A percentile compares a stretch with the other conserved stretches of the same genome.
phyloP scores from a whole-genome alignment of 2,329 filamentous ascomycete genomes.

The Plenodomus biglobosus region DNA sequence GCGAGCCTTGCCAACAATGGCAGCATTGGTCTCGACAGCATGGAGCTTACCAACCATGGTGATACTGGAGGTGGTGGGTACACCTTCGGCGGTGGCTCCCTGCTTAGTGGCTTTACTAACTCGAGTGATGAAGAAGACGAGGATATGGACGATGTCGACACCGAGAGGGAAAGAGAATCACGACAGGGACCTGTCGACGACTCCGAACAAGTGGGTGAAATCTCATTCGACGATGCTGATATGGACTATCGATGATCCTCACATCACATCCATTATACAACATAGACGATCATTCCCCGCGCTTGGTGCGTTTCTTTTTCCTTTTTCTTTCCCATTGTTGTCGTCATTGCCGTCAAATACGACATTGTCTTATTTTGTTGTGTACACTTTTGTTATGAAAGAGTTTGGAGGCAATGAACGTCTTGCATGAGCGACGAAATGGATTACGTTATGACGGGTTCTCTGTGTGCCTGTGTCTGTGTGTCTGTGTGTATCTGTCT shows the following conservation, averaged over 20 bases:
- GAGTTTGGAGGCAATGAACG: background rate
- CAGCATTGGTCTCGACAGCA: constrained; percentile 56
- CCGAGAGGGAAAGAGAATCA: constrained; percentile 59
- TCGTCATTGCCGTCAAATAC: constrained; percentile 10
- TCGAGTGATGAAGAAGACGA: constrained; percentile 96
- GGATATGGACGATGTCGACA: constrained; percentile 82
- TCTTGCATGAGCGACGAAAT: background rate
- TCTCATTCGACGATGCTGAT: constrained; percentile 63
- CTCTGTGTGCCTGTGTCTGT: no score
- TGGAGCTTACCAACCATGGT: constrained; percentile 66
- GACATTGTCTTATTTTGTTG: constrained; percentile 8
- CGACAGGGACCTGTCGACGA: constrained; percentile 52
- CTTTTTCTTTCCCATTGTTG: no score
- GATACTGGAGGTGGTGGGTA: constrained; percentile 74
- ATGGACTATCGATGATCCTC: constrained; percentile 59
- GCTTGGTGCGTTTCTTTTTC: constrained; percentile 45
- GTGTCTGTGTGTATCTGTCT: no score
- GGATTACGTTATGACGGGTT: background rate
- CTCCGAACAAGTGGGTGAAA: constrained; percentile 67
- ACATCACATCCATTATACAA: constrained; percentile 20
- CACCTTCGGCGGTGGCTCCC: constrained; percentile 69
- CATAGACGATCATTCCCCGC: constrained; percentile 34
- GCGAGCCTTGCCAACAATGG: constrained; percentile 73
- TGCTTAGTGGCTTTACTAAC: constrained; percentile 89
- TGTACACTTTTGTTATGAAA: constrained; percentile 7